Percentiles rank a stretch among this genome's conserved stretches.
phyloP scores from a whole-genome alignment of 2,329 filamentous ascomycete species.

The Phymatotrichopsis omnivora region DNA sequence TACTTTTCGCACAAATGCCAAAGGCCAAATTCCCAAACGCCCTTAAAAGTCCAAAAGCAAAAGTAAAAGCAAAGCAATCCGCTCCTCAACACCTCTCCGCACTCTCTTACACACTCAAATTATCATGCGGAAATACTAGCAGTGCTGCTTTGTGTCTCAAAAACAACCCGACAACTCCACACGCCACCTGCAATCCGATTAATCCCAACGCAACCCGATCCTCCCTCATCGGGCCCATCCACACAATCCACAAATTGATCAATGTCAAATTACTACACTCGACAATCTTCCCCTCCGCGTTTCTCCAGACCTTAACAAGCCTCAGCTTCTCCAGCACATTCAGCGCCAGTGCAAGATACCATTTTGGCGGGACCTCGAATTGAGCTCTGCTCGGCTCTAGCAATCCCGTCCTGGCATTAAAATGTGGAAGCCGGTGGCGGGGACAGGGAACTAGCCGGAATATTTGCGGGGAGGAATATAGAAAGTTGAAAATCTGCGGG shows the following conservation, averaged over 20 bases:
- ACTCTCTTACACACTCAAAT: slow-evolving; percentile 38
- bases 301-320: slow-evolving; percentile 57
- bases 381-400: slow-evolving; percentile 77
- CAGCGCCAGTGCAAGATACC: slow-evolving; percentile 52
- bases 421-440: slow-evolving; percentile 78
- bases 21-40: too few relatives aligned
- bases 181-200: slow-evolving; percentile 61
- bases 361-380: slow-evolving; percentile 55
- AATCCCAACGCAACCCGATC: slow-evolving; percentile 72
- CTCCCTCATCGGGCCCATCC: slow-evolving; percentile 84
- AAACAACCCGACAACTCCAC: slow-evolving; percentile 75
- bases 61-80: too few relatives aligned
- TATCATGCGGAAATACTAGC: slow-evolving; percentile 84
- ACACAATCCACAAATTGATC: slow-evolving; percentile 91
- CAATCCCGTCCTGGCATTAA: slow-evolving; percentile 74
- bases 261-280: slow-evolving; percentile 87
- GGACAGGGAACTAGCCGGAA: slow-evolving; percentile 87
- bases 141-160: slow-evolving; percentile 76
- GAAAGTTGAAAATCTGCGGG: slow-evolving; percentile 92
- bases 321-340: slow-evolving; percentile 57
- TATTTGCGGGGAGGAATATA: slow-evolving; percentile 85
- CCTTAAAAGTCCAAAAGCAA: too few relatives aligned
- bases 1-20: too few relatives aligned
- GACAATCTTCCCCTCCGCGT: slow-evolving; percentile 56
- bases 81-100: too few relatives aligned